Base-by-base conservation (phyloP, 2,329 filamentous ascomycete species). In the Alternaria dauci region DNA sequence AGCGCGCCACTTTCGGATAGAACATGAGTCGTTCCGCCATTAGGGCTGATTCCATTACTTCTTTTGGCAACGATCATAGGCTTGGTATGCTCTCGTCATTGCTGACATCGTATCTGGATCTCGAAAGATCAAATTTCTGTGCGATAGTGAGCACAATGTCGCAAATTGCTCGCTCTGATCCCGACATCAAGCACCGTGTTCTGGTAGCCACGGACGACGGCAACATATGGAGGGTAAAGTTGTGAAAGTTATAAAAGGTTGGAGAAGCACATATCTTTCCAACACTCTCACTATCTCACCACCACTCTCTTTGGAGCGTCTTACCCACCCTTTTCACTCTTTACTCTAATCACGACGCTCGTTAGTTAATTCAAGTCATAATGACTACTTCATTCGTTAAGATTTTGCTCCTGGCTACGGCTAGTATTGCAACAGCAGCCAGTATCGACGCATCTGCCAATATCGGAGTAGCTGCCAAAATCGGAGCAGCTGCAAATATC, bases 21-120 rank as follows among this genome's bases (percentile, higher is more conserved):
- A 50, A 5, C 30, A 34, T 23, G 46, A 36, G 30, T 11, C 30
- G 5, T 12, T 30, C 16, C 20, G 46, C 25, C 46, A 12, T 36
- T 50, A 50, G 46, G 46, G 46, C 46, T 50, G 46, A 48, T 48
- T 23, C 28, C 20, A 3, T 32, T 48, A 34, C 44, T 20, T 20
- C 12, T 7, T 23, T 32, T 11, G 28, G 39, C 20, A 34, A 48
- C 16, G 30, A 48, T 48, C 20, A n/a, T 23, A 48, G 18, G 44
- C 44, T 48, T 48, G 46, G 46, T 48, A 34, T 14, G 12, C 30
- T n/a, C n/a, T 23, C 18, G 32, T 6, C 11, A 26, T 47, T 20
- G 28, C 44, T 14, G 5, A 32, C 26, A 14, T 20, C 20, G 28
- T 34, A 32, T 16, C 32, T 11, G 2, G 2, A 16, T 2, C 30